Evolutionary conservation across 2,329 filamentous ascomycete genomes (phyloP), one percentile per base, ranked within the genome.

Genomic region (Ophidiomyces ophidiicola): DNA sequence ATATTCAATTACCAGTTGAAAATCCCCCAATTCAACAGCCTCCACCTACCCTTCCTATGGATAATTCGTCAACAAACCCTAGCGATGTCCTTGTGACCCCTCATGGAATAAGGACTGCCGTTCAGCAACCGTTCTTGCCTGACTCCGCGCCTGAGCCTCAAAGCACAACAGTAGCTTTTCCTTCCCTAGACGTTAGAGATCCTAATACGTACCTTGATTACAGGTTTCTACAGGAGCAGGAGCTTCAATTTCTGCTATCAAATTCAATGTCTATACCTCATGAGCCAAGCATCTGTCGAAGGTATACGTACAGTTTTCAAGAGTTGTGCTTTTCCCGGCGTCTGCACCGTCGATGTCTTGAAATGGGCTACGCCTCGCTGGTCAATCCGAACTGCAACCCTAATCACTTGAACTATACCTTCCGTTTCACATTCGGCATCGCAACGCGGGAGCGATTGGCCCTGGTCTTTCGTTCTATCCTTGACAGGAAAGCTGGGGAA

Each of bases 281-380:
- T 14, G 15, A 20, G 5, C 21, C 20, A 8, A 21, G 25, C 17
- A 18, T 19, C 10, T 23, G 18, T 21, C 26, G 7, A 12, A 32
- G 11, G 15, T 25, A 48, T 26, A 76, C 74, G 0, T 78, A 79
- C 54, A 69, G 76, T n/a, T 70, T 73, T 42, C 68, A 75, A 29
- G 82, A 88, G 55, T 64, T 68, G 2, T 78, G 71, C 1, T 86
- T 93, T 50, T 77, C 77, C 8, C 73, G 82, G 6, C 72, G 82
- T 2, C 64, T 92, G 6, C 80, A 83, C 35, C 74, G 83, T 28
- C 68, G 69, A 40, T 69, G 75, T 3, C 50, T 78, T 1, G 82
- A 92, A 56, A 62, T 66, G 20, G 82, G 70, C 1, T 72, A 78
- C 42, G 59, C 65, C 4, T 62, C 86, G 4, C 62, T 82, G 1